phyloP scores from a whole-genome alignment of 2,329 filamentous ascomycete species.

The Epichloe aotearoae region DNA sequence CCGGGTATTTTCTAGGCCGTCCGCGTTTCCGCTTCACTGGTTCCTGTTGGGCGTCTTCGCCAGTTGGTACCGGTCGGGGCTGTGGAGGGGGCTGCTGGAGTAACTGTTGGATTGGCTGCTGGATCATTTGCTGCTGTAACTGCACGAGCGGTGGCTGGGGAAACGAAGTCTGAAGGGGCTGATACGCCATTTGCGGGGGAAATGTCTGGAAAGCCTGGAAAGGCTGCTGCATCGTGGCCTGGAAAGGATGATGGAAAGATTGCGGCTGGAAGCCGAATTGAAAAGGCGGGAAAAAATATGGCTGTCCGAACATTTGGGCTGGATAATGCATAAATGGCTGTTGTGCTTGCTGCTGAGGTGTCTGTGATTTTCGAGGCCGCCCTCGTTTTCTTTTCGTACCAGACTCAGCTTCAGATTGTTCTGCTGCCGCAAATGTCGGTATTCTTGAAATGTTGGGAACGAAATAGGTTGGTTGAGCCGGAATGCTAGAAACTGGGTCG shows the following conservation, averaged over 20 bases:
- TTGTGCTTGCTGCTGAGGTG: not conserved
- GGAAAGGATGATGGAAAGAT: constrained; percentile 3
- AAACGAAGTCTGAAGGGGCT: constrained; percentile 1
- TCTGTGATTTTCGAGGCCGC: constrained; percentile 4
- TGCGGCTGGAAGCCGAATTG: constrained; percentile 3
- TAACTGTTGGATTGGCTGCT: constrained; percentile 2
- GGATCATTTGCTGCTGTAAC: not conserved
- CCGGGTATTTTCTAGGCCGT: constrained; percentile 10
- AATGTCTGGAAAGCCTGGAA: constrained; percentile 1
- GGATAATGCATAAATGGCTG: constrained; percentile 1
- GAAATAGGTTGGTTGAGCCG: not conserved
- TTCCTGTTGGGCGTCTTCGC: not conserved
- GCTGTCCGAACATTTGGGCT: constrained; percentile 2
- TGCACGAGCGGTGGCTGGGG: constrained; percentile 1
- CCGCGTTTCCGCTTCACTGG: constrained; percentile 11
- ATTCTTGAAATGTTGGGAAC: not conserved
- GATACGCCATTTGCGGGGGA: constrained; percentile 2
- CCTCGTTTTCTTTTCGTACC: constrained; percentile 4
- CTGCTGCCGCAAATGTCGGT: not conserved
- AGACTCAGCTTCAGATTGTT: not conserved
- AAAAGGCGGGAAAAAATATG: constrained; percentile 1
- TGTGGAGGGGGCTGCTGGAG: not conserved
- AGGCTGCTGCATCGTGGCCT: constrained; percentile 3
- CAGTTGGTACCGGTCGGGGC: not conserved
- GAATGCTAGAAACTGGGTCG: not conserved